Evolutionary conservation across 2,329 filamentous ascomycete species (phyloP).

Genomic region (Dissoconium aciculare): DNA sequence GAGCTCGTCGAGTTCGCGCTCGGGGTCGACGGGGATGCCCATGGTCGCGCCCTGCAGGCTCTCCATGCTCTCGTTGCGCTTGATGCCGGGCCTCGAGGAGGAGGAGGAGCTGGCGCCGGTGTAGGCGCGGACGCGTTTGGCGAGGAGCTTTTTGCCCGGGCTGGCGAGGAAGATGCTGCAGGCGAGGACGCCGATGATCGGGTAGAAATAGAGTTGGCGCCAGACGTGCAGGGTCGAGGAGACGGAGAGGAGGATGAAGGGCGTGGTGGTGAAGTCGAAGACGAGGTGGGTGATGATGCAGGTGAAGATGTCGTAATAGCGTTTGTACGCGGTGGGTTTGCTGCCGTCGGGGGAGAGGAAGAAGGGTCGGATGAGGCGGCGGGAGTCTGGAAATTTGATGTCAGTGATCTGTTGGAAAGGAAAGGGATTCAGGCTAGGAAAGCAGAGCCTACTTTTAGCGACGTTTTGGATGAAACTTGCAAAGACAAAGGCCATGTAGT

Average conservation of each 20-base stretch:
- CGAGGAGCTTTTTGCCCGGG: constrained; percentile 47
- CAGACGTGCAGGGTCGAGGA: constrained; percentile 58
- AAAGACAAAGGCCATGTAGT: constrained; percentile 80
- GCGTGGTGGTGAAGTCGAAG: constrained; percentile 68
- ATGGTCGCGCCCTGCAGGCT: constrained; percentile 40
- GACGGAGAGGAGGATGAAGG: constrained; percentile 72
- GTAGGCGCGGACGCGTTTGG: constrained; percentile 25
- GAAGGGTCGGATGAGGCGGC: constrained; percentile 79
- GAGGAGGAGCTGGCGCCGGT: constrained; percentile 7
- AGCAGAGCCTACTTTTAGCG: constrained; percentile 75
- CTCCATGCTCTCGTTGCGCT: constrained; percentile 21
- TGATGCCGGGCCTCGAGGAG: constrained; percentile 13
- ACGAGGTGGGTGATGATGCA: constrained; percentile 64
- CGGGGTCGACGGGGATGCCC: constrained; percentile 64
- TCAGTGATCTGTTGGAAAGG: background rate
- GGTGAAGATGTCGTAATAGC: constrained; percentile 70
- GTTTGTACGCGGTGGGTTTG: constrained; percentile 54
- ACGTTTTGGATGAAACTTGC: constrained; percentile 84
- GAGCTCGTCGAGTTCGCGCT: constrained; percentile 61
- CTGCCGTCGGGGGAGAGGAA: constrained; percentile 69
- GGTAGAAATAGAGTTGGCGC: constrained; percentile 81
- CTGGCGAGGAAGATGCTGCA: constrained; percentile 66
- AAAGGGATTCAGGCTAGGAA: background rate
- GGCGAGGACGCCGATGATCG: constrained; percentile 48
- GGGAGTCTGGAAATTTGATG: constrained; percentile 49